Evolutionary conservation across 139 green algal genomes (phyloP).

Genomic region (Axilococcus clingmanii): DNA sequence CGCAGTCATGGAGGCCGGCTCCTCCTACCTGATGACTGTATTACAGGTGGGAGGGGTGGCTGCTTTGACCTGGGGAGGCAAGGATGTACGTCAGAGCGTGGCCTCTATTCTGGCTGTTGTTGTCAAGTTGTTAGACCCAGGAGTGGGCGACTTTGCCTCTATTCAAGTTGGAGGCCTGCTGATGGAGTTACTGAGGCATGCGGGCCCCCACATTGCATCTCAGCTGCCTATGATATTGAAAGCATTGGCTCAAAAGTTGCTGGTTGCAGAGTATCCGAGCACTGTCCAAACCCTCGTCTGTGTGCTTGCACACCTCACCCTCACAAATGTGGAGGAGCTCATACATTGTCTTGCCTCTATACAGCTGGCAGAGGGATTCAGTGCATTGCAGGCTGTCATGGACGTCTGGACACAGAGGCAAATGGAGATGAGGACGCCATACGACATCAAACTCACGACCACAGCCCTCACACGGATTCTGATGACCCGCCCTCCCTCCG

Average conservation of each 20-base stretch:
- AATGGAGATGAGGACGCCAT: slow-evolving; percentile 39
- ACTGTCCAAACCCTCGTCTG: slow-evolving; percentile 37
- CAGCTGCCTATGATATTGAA: slow-evolving; percentile 29
- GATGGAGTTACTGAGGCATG: slow-evolving; percentile 31
- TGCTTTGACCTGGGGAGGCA: slow-evolving; percentile 23
- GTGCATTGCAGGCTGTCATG: slow-evolving; percentile 26
- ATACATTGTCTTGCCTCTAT: slow-evolving; percentile 34
- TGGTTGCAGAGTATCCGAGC: slow-evolving; percentile 14
- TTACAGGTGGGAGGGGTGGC: slow-evolving; percentile 24
- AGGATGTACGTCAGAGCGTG: slow-evolving; percentile 10
- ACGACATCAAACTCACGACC: slow-evolving; percentile 49
- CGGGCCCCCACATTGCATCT: slow-evolving; percentile 1
- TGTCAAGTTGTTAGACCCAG: slow-evolving; percentile 27
- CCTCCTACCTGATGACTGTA: slow-evolving; percentile 12
- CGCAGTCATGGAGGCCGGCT: slow-evolving; percentile 31
- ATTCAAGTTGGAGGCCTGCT: slow-evolving; percentile 30
- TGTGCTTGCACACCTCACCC: slow-evolving; percentile 37
- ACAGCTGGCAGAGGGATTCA: neutral
- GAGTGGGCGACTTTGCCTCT: slow-evolving; percentile 27
- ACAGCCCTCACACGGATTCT: slow-evolving; percentile 39
- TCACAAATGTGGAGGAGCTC: slow-evolving; percentile 19
- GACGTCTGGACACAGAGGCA: slow-evolving; percentile 42
- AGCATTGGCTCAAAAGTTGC: slow-evolving; percentile 32
- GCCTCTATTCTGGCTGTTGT: slow-evolving; percentile 20
- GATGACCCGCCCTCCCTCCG: slow-evolving; percentile 22